Percentiles rank a stretch among this genome's conserved stretches.
Evolutionary conservation across 371 early-diverging fungal species (phyloP).

Genomic region (Circinella umbellata): DNA sequence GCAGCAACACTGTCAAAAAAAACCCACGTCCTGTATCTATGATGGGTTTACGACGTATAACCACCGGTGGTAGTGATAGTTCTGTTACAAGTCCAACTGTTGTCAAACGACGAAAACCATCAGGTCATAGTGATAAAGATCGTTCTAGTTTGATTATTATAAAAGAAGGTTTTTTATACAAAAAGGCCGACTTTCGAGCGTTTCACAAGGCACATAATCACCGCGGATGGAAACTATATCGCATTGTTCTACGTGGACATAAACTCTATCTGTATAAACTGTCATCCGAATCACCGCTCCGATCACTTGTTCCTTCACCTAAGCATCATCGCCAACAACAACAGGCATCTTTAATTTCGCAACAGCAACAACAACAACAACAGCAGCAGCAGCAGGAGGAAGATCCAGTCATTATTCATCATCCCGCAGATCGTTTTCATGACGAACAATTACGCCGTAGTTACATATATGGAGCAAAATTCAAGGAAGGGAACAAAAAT

Average conservation of each 20-base stretch:
- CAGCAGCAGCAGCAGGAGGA: slow-evolving; percentile 36
- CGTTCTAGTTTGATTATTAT: slow-evolving; percentile 40
- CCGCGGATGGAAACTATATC: slow-evolving; percentile 85
- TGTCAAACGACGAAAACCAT: slow-evolving; percentile 11
- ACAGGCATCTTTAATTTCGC: neutral
- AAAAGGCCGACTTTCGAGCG: slow-evolving; percentile 65
- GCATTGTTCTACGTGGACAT: slow-evolving; percentile 77
- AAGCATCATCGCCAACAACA: slow-evolving; percentile 34
- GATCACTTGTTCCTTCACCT: slow-evolving; percentile 60
- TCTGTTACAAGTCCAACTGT: slow-evolving; percentile 5
- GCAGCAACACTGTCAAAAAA: neutral
- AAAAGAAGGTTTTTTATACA: slow-evolving; percentile 70
- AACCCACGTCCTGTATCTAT: slow-evolving; percentile 14
- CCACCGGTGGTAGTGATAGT: neutral
- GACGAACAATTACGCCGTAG: neutral
- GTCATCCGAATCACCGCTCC: slow-evolving; percentile 57
- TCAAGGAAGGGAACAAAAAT: slow-evolving; percentile 22
- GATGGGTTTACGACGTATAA: slow-evolving; percentile 13
- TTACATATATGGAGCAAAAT: slow-evolving; percentile 26
- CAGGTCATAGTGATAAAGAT: slow-evolving; percentile 19
- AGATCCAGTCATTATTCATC: neutral
- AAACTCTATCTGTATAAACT: slow-evolving; percentile 83
- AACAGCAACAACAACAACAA: neutral
- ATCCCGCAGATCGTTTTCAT: slow-evolving; percentile 6
- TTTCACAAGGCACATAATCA: slow-evolving; percentile 57